Conservation (phyloP, 495 filamentous ascomycete genomes). For the Aspergillus steynii region DNA sequence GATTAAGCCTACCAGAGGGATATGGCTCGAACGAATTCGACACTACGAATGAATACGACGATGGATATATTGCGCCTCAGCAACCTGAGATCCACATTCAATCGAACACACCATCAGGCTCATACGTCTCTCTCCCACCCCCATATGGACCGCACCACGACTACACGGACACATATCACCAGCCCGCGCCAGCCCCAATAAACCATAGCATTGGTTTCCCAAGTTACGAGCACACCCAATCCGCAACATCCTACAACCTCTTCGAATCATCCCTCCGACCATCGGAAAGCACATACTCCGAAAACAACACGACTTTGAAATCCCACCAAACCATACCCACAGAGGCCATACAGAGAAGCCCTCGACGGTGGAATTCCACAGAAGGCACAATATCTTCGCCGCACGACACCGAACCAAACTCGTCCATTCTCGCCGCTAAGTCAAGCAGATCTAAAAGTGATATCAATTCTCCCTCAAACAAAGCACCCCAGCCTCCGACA, state of each 20-base stretch:
- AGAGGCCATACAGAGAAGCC: conserved; percentile 17
- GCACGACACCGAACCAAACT: conserved; percentile 46
- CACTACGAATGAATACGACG: not conserved
- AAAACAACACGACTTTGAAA: conserved; percentile 9
- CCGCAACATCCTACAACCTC: conserved; percentile 25
- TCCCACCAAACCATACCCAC: conserved; percentile 5
- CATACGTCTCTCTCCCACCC: not conserved
- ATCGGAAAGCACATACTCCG: conserved; percentile 6
- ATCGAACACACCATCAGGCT: not conserved
- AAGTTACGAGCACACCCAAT: conserved; percentile 13
- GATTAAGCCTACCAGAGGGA: not conserved
- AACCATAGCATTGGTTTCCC: not conserved
- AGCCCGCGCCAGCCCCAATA: not conserved
- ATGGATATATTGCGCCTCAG: not conserved
- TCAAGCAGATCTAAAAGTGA: conserved; percentile 30
- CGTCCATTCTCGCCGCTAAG: conserved; percentile 30
- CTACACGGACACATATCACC: conserved; percentile 14
- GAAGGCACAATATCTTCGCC: conserved; percentile 32
- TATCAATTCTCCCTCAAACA: conserved; percentile 11
- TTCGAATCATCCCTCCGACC: conserved; percentile 26
- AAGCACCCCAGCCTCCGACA: conserved; percentile 19
- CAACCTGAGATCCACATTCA: not conserved
- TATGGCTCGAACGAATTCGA: not conserved
- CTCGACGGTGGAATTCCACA: conserved; percentile 28
- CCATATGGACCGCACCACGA: not conserved